Conservation (phyloP, 176 grass and related monocot genomes). For the Oryza glaberrima region DNA sequence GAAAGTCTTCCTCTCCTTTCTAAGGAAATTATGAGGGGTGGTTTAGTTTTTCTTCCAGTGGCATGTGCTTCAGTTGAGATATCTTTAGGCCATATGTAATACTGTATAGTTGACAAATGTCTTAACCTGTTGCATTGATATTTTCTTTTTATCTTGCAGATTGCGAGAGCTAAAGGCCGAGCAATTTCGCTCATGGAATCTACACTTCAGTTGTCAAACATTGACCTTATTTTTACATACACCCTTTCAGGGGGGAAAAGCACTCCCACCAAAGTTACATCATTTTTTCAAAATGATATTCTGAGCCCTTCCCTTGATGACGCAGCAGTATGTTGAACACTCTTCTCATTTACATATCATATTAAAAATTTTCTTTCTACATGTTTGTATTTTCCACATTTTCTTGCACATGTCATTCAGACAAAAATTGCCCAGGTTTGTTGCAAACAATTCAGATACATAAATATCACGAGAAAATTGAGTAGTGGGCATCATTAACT, state of each 20-base stretch:
- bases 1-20: background rate
- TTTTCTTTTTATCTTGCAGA: constrained; percentile 50
- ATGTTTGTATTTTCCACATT: constrained; percentile 36
- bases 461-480: background rate
- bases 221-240: constrained; percentile 90
- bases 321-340: constrained; percentile 50
- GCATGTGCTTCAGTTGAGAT: background rate
- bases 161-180: constrained; percentile 83
- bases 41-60: constrained; percentile 17
- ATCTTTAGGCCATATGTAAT: constrained; percentile 1
- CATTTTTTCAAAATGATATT: constrained; percentile 92
- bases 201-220: constrained; percentile 85
- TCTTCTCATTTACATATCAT: constrained; percentile 19
- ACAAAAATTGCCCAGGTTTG: constrained; percentile 14
- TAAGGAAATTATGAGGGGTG: constrained; percentile 18
- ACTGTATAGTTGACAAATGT: background rate
- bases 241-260: constrained; percentile 62
- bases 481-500: background rate
- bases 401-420: background rate
- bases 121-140: background rate
- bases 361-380: constrained; percentile 4
- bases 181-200: constrained; percentile 81
- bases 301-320: constrained; percentile 73
- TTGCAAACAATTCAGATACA: background rate
- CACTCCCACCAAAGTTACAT: constrained; percentile 49